Percentiles rank a stretch among this genome's conserved stretches.
phyloP scores from a whole-genome alignment of 2,329 filamentous ascomycete species.

The Neofusicoccum umdonicola region DNA sequence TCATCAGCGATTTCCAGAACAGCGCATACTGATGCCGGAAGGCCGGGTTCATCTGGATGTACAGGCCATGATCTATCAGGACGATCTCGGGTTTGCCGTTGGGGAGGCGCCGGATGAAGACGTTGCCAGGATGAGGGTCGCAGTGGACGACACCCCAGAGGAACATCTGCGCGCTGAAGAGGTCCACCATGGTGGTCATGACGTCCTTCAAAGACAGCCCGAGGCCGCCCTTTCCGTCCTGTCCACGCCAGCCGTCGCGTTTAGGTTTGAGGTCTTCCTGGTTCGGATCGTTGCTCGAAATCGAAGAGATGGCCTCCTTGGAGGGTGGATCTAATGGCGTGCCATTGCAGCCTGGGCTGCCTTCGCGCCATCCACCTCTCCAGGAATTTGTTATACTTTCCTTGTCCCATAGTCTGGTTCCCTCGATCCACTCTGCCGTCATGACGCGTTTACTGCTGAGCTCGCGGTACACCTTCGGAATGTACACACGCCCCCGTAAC shows the following conservation, averaged over 20 bases:
- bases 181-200: conserved; percentile 94
- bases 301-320: conserved; percentile 18
- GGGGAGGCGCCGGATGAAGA: conserved; percentile 85
- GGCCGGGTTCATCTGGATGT: conserved; percentile 80
- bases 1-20: conserved; percentile 93
- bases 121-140: conserved; percentile 95
- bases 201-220: conserved; percentile 80
- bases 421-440: conserved; percentile 97
- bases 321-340: conserved; percentile 39
- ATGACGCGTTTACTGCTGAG: conserved; percentile 80
- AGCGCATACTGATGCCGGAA: conserved; percentile 78
- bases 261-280: conserved; percentile 72
- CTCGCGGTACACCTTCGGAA: conserved; percentile 80
- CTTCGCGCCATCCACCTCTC: conserved; percentile 72
- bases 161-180: conserved; percentile 98
- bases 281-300: conserved; percentile 49
- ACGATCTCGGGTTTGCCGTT: conserved; percentile 85
- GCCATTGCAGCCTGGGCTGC: conserved; percentile 75
- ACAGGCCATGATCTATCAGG: conserved; percentile 94
- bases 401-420: conserved; percentile 89
- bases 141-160: conserved; percentile 95
- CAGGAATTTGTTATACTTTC: conserved; percentile 73
- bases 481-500: conserved; percentile 77
- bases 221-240: conserved; percentile 71
- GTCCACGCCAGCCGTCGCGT: conserved; percentile 74